Evolutionary conservation across 1,284 basidiomycete genomes (phyloP).

Genomic region (Austroboletus rostrupii): DNA sequence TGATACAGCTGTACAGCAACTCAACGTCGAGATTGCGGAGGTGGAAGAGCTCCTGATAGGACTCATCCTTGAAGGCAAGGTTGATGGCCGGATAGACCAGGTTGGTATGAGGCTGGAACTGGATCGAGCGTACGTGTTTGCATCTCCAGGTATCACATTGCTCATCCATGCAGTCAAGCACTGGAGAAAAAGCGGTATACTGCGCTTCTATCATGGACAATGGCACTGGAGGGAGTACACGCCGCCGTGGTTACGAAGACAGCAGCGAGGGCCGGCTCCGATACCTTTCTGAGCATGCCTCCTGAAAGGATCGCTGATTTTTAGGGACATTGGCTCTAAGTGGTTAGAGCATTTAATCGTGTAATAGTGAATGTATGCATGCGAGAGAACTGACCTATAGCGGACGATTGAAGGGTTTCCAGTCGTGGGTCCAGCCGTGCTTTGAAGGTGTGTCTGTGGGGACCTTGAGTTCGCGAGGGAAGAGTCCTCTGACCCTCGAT

Average conservation of each 20-base stretch:
- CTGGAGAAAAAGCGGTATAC: slow-evolving; percentile 81
- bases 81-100: slow-evolving; percentile 94
- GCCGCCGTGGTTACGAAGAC: slow-evolving; percentile 71
- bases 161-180: slow-evolving; percentile 55
- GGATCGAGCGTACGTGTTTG: slow-evolving; percentile 69
- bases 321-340: slow-evolving; percentile 27
- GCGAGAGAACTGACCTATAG: slow-evolving; percentile 26
- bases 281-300: slow-evolving; percentile 27
- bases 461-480: slow-evolving; percentile 76
- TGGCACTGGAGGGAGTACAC: slow-evolving; percentile 71
- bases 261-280: slow-evolving; percentile 36
- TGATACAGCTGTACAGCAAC: slow-evolving; percentile 57
- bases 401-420: slow-evolving; percentile 57
- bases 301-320: slow-evolving; percentile 31
- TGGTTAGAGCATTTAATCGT: slow-evolving; percentile 4
- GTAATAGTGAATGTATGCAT: slow-evolving; percentile 3
- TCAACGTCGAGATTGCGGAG: slow-evolving; percentile 83
- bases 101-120: slow-evolving; percentile 89
- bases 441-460: slow-evolving; percentile 77
- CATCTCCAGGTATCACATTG: background rate
- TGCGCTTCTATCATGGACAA: slow-evolving; percentile 79
- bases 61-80: slow-evolving; percentile 91
- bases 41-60: slow-evolving; percentile 92
- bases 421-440: slow-evolving; percentile 78
- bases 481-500: slow-evolving; percentile 75